These are phyloP conservation scores for Yamadazyma tumulicola DNA, from an alignment of 805 yeast genomes.

Conservation along the genomic window DNA sequence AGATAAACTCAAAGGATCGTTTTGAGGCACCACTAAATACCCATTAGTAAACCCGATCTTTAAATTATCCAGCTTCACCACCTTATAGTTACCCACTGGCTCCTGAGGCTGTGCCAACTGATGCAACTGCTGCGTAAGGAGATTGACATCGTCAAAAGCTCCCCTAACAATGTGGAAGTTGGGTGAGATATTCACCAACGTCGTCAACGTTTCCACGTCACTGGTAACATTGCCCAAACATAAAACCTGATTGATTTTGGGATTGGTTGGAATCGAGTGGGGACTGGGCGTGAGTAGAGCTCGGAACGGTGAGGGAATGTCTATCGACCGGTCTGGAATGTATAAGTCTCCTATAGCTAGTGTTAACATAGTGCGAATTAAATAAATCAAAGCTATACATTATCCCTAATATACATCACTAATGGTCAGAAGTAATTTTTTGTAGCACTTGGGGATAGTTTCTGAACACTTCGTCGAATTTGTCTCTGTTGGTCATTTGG, in stretches of 20 bases:
- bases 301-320: constrained; percentile 57
- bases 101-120: constrained; percentile 9
- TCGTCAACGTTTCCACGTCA: constrained; percentile 58
- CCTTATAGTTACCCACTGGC: constrained; percentile 52
- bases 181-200: constrained; percentile 65
- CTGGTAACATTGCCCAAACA: constrained; percentile 82
- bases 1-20: constrained; percentile 80
- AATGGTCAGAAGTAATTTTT: constrained; percentile 41
- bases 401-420: constrained; percentile 1
- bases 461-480: constrained; percentile 60
- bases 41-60: constrained; percentile 86
- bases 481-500: constrained; percentile 63
- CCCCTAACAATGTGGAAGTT: constrained; percentile 78
- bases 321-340: constrained; percentile 82
- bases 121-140: constrained; percentile 28
- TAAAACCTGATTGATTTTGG: constrained; percentile 79
- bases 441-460: constrained; percentile 68
- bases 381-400: too few species aligned
- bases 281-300: constrained; percentile 72
- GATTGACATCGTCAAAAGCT: constrained; percentile 60
- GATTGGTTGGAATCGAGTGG: constrained; percentile 30
- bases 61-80: constrained; percentile 65
- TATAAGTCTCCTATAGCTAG: constrained; percentile 86
- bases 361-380: constrained; percentile 28
- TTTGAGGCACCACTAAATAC: constrained; percentile 75